Evolutionary conservation across 345 rosid species (phyloP).

Genomic region (Combretum micranthum): DNA sequence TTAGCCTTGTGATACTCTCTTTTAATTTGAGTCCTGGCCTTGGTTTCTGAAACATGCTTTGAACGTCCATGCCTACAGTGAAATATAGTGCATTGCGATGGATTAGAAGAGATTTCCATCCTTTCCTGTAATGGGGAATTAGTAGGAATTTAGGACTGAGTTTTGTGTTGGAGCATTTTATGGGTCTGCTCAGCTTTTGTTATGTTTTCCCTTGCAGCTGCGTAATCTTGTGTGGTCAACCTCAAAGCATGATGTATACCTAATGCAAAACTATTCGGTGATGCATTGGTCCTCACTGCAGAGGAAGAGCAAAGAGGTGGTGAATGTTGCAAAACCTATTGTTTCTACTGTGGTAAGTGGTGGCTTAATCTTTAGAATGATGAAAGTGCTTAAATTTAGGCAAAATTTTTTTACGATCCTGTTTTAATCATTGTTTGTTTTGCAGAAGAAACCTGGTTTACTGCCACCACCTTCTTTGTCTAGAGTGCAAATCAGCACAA

Average conservation of each 20-base stretch:
- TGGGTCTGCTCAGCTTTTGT: conserved; percentile 11
- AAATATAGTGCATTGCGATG: no score
- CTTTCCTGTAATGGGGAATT: no score
- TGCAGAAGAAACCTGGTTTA: conserved; percentile 46
- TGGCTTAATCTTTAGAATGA: not conserved
- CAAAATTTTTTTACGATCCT: not conserved
- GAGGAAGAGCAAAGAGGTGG: conserved; percentile 61
- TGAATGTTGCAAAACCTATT: conserved; percentile 73
- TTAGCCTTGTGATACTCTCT: no score
- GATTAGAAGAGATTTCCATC: no score
- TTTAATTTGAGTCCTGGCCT: no score
- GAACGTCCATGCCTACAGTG: no score
- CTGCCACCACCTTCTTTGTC: conserved; percentile 44
- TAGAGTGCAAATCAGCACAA: conserved; percentile 89
- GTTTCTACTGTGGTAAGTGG: conserved; percentile 49
- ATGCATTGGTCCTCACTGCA: conserved; percentile 92
- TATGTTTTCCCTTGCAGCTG: conserved; percentile 38
- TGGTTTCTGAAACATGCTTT: no score
- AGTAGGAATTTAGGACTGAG: no score
- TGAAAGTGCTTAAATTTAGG: no score
- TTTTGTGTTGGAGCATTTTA: no score
- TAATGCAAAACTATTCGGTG: conserved; percentile 74
- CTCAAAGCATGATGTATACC: conserved; percentile 91
- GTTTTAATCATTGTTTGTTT: not conserved
- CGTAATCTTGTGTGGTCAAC: conserved; percentile 89